These are phyloP conservation scores for Candida wancherniae DNA, from an alignment of 805 yeast species.

Conservation along the genomic window DNA sequence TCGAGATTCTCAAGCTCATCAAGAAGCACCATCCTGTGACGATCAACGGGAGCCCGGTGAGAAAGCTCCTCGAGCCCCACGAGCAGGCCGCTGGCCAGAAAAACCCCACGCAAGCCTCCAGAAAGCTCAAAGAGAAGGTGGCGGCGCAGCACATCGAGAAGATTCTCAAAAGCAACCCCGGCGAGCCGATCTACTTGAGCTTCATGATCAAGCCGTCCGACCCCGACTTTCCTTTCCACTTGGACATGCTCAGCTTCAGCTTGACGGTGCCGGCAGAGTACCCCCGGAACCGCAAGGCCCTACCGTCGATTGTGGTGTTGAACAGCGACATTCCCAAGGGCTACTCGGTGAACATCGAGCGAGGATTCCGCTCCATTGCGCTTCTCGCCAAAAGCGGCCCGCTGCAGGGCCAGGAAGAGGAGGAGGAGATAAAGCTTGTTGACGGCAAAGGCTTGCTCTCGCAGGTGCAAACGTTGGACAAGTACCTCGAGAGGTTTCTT, in stretches of 20 bases:
- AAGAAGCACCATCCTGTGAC: conserved; percentile 31
- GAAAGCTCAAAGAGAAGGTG: conserved; percentile 9
- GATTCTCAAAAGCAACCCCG: conserved; percentile 11
- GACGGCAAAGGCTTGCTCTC: conserved; percentile 51
- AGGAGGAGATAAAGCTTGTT: conserved; percentile 28
- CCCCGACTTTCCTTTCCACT: conserved; percentile 69
- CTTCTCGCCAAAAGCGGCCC: conserved; percentile 12
- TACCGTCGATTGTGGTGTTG: conserved; percentile 51
- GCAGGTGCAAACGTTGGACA: conserved; percentile 51
- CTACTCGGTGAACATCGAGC: conserved; percentile 59
- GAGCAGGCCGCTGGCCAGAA: background rate
- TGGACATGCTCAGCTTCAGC: conserved; percentile 48
- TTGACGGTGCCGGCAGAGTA: conserved; percentile 52
- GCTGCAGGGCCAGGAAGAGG: conserved; percentile 19
- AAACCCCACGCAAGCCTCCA: conserved; percentile 6
- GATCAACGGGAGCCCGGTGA: conserved; percentile 28
- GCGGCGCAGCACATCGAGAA: conserved; percentile 11
- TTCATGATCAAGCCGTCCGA: conserved; percentile 54
- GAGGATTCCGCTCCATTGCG: conserved; percentile 52
- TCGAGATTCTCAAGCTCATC: conserved; percentile 31
- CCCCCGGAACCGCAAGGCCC: conserved; percentile 37
- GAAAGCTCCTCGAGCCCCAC: conserved; percentile 12
- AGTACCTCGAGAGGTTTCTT: conserved; percentile 53
- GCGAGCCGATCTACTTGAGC: conserved; percentile 34
- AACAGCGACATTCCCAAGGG: conserved; percentile 71